phyloP scores from a whole-genome alignment of 108 stramenopile genomes.

The Nitzschia sp. region DNA sequence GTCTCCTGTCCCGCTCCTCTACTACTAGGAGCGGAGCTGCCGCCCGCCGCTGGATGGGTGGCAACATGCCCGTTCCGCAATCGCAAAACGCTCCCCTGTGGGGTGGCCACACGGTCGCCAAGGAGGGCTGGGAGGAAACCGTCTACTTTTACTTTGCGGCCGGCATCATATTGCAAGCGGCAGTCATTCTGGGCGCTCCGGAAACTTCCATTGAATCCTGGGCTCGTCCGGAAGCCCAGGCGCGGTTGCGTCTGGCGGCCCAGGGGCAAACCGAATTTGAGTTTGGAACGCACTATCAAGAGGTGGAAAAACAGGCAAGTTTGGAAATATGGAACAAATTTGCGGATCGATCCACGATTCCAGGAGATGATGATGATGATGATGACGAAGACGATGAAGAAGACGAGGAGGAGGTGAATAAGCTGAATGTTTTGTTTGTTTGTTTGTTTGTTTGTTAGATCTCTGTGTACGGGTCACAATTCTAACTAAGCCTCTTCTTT shows the following conservation, averaged over 20 bases:
- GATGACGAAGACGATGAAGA: constrained; percentile 40
- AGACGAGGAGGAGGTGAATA: constrained; percentile 26
- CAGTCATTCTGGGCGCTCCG: constrained; percentile 21
- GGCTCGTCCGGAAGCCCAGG: constrained; percentile 39
- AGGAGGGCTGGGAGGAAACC: constrained; percentile 40
- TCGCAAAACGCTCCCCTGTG: constrained; percentile 42
- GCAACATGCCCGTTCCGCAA: constrained; percentile 38
- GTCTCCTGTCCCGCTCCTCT: too few species aligned
- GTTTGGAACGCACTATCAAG: constrained; percentile 43
- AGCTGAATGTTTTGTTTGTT: too few species aligned
- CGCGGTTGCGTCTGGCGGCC: constrained; percentile 23
- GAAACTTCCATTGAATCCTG: constrained; percentile 41
- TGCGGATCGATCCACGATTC: constrained; percentile 28
- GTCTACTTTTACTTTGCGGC: constrained; percentile 33
- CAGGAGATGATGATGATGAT: constrained; percentile 44
- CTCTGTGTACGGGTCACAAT: too few species aligned
- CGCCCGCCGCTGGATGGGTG: constrained; percentile 18
- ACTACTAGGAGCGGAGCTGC: too few species aligned
- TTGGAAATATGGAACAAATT: constrained; percentile 28
- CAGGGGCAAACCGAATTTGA: constrained; percentile 27
- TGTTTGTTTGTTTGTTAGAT: too few species aligned
- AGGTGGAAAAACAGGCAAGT: constrained; percentile 20
- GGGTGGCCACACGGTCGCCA: constrained; percentile 30
- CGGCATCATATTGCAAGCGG: constrained; percentile 30
- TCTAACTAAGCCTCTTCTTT: too few species aligned